Evolutionary conservation across 2,329 filamentous ascomycete species (phyloP).

Genomic region (Pyricularia sp.): DNA sequence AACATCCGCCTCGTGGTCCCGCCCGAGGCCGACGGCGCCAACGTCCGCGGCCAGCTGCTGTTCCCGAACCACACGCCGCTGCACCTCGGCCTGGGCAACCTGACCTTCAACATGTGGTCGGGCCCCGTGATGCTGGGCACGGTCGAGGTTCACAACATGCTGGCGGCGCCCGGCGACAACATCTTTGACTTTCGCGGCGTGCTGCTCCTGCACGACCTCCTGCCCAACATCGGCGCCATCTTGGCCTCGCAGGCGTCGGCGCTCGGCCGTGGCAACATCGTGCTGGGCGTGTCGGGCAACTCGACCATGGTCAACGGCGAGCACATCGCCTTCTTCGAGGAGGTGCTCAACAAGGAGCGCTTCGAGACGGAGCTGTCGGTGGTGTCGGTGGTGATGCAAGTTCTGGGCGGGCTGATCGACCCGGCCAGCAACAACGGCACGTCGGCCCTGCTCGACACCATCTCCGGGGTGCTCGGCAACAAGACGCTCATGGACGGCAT

Average conservation of each 20-base stretch:
- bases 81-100: conserved; percentile 32
- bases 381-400: conserved; percentile 26
- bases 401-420: conserved; percentile 23
- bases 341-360: conserved; percentile 28
- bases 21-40: conserved; percentile 25
- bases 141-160: conserved; percentile 26
- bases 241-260: conserved; percentile 26
- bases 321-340: conserved; percentile 33
- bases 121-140: conserved; percentile 29
- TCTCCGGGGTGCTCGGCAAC: neutral
- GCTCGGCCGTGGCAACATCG: conserved; percentile 28
- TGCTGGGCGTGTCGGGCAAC: conserved; percentile 31
- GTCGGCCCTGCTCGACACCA: neutral
- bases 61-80: conserved; percentile 35
- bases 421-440: neutral
- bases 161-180: conserved; percentile 33
- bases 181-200: conserved; percentile 28
- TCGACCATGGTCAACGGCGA: conserved; percentile 29
- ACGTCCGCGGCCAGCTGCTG: conserved; percentile 30
- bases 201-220: conserved; percentile 28
- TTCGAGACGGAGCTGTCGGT: conserved; percentile 26
- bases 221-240: conserved; percentile 31
- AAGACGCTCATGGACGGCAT: neutral
- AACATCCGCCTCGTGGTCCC: conserved; percentile 26
- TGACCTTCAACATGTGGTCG: conserved; percentile 33